phyloP scores from a whole-genome alignment of 192 early-diverging fungal species.

The Spizellomyces punctatus region DNA sequence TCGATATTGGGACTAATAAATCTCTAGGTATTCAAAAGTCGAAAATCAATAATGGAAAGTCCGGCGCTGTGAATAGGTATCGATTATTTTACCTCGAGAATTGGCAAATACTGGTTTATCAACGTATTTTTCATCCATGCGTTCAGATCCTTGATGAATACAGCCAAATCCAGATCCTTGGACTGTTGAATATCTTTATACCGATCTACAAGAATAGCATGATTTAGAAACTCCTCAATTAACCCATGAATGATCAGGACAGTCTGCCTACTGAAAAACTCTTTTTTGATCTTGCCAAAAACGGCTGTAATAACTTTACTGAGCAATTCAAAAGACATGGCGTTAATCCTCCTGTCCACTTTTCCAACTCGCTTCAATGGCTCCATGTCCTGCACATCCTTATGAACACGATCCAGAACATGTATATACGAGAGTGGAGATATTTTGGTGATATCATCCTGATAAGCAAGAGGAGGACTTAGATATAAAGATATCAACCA shows the following conservation, averaged over 20 bases:
- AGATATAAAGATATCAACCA: conserved; percentile 8
- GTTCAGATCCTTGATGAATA: conserved; percentile 34
- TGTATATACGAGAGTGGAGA: conserved; percentile 40
- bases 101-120: conserved; percentile 36
- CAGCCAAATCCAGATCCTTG: conserved; percentile 5
- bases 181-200: conserved; percentile 5
- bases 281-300: conserved; percentile 39
- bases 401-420: conserved; percentile 36
- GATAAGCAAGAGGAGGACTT: neutral
- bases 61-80: neutral
- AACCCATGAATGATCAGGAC: neutral
- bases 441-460: conserved; percentile 40
- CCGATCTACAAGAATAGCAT: neutral
- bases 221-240: neutral
- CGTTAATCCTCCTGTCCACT: conserved; percentile 32
- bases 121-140: conserved; percentile 46
- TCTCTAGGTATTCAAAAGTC: neutral
- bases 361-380: conserved; percentile 16
- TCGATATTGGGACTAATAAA: conserved; percentile 26
- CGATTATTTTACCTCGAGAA: conserved; percentile 16
- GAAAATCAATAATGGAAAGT: neutral
- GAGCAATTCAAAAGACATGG: conserved; percentile 35
- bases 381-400: conserved; percentile 28
- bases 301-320: conserved; percentile 36
- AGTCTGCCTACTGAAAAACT: conserved; percentile 32